Conservation (phyloP, 2,329 filamentous ascomycete species). For the Exophiala alcalophila region DNA sequence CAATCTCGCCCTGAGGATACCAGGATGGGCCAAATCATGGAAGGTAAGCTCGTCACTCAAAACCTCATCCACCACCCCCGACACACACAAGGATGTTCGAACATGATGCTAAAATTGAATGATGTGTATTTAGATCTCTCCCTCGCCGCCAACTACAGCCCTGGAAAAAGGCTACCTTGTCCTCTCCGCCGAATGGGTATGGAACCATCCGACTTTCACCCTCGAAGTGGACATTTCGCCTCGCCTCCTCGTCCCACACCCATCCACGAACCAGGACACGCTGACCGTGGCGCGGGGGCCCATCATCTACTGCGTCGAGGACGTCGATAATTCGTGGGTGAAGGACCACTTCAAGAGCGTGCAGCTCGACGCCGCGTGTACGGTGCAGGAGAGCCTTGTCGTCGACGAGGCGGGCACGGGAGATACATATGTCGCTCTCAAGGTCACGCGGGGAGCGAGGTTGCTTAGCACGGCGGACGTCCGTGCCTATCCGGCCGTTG, state of each 20-base stretch:
- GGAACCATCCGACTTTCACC: conserved; percentile 42
- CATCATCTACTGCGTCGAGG: conserved; percentile 60
- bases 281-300: conserved; percentile 56
- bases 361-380: conserved; percentile 20
- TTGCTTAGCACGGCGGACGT: conserved; percentile 6
- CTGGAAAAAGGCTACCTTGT: conserved; percentile 52
- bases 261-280: conserved; percentile 56
- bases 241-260: conserved; percentile 53
- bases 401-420: conserved; percentile 9
- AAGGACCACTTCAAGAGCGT: conserved; percentile 52
- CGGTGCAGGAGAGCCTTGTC: conserved; percentile 8
- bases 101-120: conserved; percentile 2
- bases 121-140: conserved; percentile 34
- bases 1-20: conserved; percentile 43
- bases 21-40: conserved; percentile 48
- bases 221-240: conserved; percentile 50
- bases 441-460: conserved; percentile 10
- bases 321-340: conserved; percentile 57
- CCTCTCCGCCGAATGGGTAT: conserved; percentile 44
- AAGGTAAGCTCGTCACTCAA: conserved; percentile 30
- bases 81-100: not conserved
- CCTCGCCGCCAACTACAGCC: conserved; percentile 33
- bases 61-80: conserved; percentile 1
- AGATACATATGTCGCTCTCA: conserved; percentile 19
- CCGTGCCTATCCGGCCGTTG: conserved; percentile 8